Evolutionary conservation across 495 filamentous ascomycete genomes (phyloP).

Genomic region (Podospora sp.): DNA sequence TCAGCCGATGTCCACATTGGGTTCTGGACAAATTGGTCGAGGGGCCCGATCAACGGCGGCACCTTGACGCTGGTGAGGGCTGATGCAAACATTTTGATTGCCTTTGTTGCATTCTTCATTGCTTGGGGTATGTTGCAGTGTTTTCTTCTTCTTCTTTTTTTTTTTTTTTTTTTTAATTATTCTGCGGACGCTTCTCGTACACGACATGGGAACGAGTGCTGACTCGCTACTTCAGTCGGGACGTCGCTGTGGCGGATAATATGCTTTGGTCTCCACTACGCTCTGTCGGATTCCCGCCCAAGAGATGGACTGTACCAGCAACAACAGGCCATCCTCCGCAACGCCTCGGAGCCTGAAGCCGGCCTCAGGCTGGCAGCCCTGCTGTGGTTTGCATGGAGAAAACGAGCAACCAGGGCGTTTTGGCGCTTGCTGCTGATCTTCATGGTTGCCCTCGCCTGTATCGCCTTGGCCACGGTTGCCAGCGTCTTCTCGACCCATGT

Average conservation of each 20-base stretch:
- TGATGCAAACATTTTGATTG: constrained; percentile 29
- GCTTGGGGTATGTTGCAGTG: constrained; percentile 1
- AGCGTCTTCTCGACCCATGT: constrained; percentile 13
- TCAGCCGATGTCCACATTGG: constrained; percentile 20
- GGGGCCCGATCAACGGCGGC: constrained; percentile 24
- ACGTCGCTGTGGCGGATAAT: constrained; percentile 25
- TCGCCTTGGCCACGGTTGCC: neutral
- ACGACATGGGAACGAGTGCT: no score
- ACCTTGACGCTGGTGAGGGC: constrained; percentile 27
- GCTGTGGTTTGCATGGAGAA: constrained; percentile 18
- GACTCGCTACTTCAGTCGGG: constrained; percentile 11
- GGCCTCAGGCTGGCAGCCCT: neutral
- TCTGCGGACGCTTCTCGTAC: no score
- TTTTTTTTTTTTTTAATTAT: no score
- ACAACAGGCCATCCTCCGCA: constrained; percentile 29
- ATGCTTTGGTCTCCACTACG: constrained; percentile 23
- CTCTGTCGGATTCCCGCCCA: constrained; percentile 7
- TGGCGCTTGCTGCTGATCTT: neutral
- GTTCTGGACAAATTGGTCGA: constrained; percentile 33
- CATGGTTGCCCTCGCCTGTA: neutral
- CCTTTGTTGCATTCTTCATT: constrained; percentile 30
- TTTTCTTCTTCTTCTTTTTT: no score
- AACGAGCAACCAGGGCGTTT: neutral
- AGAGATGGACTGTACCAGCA: constrained; percentile 26
- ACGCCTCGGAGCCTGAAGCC: constrained; percentile 17